Evolutionary conservation across 768 basidiomycete species (phyloP).

Genomic region (Mycena chlorophos): DNA sequence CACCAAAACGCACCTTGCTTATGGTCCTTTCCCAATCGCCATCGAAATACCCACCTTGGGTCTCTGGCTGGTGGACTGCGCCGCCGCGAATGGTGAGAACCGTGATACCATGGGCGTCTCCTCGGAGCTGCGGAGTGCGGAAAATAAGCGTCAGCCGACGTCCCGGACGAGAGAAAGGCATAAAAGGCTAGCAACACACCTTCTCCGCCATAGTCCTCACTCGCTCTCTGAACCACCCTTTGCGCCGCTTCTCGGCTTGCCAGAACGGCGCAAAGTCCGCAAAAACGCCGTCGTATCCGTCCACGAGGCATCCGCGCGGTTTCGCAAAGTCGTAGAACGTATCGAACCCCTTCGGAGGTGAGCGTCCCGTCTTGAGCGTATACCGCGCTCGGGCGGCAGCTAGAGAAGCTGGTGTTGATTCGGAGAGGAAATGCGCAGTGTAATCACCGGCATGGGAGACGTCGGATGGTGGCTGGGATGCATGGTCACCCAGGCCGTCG

Average conservation of each 20-base stretch:
- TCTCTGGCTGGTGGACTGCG: neutral
- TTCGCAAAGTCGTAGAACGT: constrained; percentile 12
- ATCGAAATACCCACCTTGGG: constrained; percentile 16
- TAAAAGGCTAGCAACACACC: neutral
- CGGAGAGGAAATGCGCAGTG: neutral
- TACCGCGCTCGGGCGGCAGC: constrained; percentile 11
- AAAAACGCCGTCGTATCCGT: constrained; percentile 6
- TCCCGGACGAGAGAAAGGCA: neutral
- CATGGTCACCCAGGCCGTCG: no score
- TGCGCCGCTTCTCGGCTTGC: neutral
- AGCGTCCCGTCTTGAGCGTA: constrained; percentile 1
- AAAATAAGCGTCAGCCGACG: neutral
- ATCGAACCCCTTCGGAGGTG: constrained; percentile 13
- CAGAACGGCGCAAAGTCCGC: constrained; percentile 19
- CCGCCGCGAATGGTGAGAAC: constrained; percentile 7
- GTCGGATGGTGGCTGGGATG: neutral
- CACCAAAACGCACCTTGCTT: constrained; percentile 5
- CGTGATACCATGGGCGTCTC: constrained; percentile 7
- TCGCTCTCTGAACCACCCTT: constrained; percentile 16
- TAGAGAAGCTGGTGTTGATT: neutral
- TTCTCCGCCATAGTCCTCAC: constrained; percentile 1
- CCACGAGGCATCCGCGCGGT: constrained; percentile 1
- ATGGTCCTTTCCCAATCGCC: constrained; percentile 15
- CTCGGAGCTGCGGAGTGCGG: neutral
- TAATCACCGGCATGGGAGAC: neutral